Conservation (phyloP, 164 flowering plant species). For the Annona cherimola region DNA sequence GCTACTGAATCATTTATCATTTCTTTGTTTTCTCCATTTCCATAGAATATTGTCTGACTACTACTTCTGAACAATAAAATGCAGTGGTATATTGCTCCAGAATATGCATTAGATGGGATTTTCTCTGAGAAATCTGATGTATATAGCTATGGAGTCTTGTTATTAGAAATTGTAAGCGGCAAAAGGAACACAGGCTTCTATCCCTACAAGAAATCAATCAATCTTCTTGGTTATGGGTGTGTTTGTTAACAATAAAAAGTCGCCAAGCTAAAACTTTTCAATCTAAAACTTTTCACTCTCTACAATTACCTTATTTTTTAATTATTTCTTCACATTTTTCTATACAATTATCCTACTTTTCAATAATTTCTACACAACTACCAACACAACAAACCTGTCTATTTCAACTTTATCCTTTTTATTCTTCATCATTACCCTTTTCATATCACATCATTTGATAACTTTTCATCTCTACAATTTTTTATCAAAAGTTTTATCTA, state of each 20-base stretch:
- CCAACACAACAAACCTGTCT: no score
- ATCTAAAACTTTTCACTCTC: not conserved
- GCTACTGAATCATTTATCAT: not conserved
- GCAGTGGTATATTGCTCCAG: slow-evolving; percentile 13
- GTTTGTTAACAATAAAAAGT: no score
- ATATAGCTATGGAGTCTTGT: slow-evolving; percentile 12
- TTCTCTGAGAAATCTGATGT: slow-evolving; percentile 12
- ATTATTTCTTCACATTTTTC: no score
- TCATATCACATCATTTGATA: no score
- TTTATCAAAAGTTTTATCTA: no score
- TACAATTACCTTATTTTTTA: not conserved
- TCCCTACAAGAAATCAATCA: not conserved
- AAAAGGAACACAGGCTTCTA: slow-evolving; percentile 10
- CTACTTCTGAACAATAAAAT: not conserved
- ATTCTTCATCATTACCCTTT: no score
- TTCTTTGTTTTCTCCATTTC: not conserved
- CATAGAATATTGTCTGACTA: not conserved
- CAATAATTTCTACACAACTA: no score
- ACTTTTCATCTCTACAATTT: no score
- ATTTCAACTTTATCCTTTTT: no score
- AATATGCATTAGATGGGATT: slow-evolving; percentile 6
- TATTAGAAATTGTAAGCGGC: slow-evolving; percentile 12
- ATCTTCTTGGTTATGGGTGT: slow-evolving; percentile 11
- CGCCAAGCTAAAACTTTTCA: no score
- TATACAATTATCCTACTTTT: no score